Base-by-base conservation (phyloP, 1,284 basidiomycete genomes). In the Golubevia pallescens region DNA sequence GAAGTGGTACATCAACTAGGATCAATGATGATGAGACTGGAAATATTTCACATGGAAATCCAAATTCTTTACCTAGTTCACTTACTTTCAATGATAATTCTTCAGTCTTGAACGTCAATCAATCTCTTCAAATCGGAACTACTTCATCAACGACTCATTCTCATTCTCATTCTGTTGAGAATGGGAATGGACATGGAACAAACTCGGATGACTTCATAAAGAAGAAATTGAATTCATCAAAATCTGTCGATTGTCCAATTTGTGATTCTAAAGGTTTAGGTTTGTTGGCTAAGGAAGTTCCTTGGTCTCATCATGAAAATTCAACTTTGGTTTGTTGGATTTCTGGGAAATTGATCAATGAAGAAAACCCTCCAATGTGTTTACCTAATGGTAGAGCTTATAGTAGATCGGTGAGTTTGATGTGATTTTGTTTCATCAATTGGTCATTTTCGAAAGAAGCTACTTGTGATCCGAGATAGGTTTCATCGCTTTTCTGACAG, bases 331-430 rank as follows among this genome's bases (percentile, higher is more conserved):
- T 99, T 10, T 99, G 97, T 84, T 87, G 90, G 55, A 89, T 97
- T 73, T 93, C 89, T 65, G 95, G 96, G 23, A 92, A 91, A 83
- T 93, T 98, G 67, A 97, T 98, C 92, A 92, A 97, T 77, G 94
- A 91, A 70, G 91, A 95, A 82, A 96, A 95, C 78, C 92, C 91
- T 87, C 93, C 93, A 0, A 89, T 95, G 90, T 92, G 90, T n/a
- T 93, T 98, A 79, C 93, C 94, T 0, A 92, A 93, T 71, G 96
- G 95, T 2, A 89, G 92, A 73, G 95, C 98, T 19, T 99, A 99
- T 85, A 96, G 94, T 19, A 89, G 90, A 81, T 92, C 93, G 89
- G 95, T 93, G 78, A 71, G 90, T 87, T n/a, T 1, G 7, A 53
- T 34, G 42, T 56, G 64, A 53, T 34, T 8, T 21, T 59, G 34